Conservation (phyloP, 306 rosid genomes). For the Dalbergia cultrata region DNA sequence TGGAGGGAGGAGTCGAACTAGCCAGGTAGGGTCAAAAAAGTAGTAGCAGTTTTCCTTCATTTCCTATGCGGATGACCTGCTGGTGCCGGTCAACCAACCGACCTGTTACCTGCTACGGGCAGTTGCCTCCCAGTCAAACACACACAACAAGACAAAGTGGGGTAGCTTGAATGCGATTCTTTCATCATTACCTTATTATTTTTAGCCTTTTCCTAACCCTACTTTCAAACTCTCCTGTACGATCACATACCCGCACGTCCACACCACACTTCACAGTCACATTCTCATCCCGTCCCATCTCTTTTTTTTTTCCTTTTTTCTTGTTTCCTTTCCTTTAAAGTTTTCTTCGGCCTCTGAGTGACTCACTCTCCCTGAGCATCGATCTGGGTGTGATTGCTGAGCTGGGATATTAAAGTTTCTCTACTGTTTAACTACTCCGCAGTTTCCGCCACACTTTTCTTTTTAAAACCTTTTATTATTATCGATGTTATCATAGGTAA, state of each 20-base stretch:
- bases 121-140: conserved; percentile 48
- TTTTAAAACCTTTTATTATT: not conserved
- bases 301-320: not conserved
- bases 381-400: not conserved
- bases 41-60: conserved; percentile 32
- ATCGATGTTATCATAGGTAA: not conserved
- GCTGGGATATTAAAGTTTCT: conserved; percentile 13
- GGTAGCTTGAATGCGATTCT: conserved; percentile 56
- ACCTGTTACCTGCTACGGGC: conserved; percentile 60
- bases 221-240: conserved; percentile 57
- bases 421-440: conserved; percentile 33
- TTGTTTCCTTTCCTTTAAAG: not conserved
- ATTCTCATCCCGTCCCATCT: not conserved
- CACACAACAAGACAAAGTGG: conserved; percentile 52
- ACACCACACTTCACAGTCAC: conserved; percentile 21
- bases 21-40: conserved; percentile 3
- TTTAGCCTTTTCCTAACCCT: conserved; percentile 64
- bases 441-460: not conserved
- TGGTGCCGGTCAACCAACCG: conserved; percentile 57
- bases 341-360: not conserved
- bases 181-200: conserved; percentile 86
- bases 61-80: conserved; percentile 51
- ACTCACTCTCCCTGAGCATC: not conserved
- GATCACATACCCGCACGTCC: conserved; percentile 53
- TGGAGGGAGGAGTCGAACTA: no score